phyloP scores from a whole-genome alignment of 2,329 filamentous ascomycete species.

The Leptodontidium sp. region DNA sequence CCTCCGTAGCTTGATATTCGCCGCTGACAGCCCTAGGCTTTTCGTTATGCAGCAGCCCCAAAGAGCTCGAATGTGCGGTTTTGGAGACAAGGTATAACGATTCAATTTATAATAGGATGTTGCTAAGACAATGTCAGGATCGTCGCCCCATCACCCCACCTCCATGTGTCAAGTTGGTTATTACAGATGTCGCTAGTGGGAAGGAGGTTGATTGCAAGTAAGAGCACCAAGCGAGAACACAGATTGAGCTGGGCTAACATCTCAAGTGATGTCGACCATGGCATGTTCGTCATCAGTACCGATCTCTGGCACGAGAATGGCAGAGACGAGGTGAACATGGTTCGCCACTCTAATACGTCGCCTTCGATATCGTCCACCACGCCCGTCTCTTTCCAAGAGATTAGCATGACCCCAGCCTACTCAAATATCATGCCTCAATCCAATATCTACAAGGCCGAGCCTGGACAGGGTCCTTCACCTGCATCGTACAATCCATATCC shows the following conservation, averaged over 20 bases:
- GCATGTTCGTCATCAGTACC: conserved; percentile 73
- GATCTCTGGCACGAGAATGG: conserved; percentile 73
- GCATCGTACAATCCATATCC: conserved; percentile 42
- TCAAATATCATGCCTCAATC: conserved; percentile 38
- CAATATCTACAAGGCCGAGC: conserved; percentile 31
- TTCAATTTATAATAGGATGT: conserved; percentile 18
- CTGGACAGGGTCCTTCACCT: conserved; percentile 25
- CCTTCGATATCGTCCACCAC: conserved; percentile 85
- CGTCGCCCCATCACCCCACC: conserved; percentile 95
- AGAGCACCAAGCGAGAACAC: conserved; percentile 43
- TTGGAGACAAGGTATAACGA: conserved; percentile 85
- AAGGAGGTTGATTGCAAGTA: conserved; percentile 87
- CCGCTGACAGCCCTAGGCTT: conserved; percentile 60
- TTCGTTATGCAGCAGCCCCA: conserved; percentile 89
- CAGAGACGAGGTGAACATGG: conserved; percentile 70
- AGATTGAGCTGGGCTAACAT: conserved; percentile 21
- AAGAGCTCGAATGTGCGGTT: conserved; percentile 97
- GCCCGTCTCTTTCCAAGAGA: conserved; percentile 74
- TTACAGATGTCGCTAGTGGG: conserved; percentile 76
- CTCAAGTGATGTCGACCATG: conserved; percentile 71
- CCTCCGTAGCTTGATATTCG: neutral
- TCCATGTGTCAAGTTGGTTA: conserved; percentile 85
- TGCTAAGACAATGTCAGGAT: conserved; percentile 63
- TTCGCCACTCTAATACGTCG: conserved; percentile 68
- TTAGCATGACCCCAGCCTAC: conserved; percentile 48